Conservation (phyloP, 352 stramenopile species). For the Phytophthora hibernalis region DNA sequence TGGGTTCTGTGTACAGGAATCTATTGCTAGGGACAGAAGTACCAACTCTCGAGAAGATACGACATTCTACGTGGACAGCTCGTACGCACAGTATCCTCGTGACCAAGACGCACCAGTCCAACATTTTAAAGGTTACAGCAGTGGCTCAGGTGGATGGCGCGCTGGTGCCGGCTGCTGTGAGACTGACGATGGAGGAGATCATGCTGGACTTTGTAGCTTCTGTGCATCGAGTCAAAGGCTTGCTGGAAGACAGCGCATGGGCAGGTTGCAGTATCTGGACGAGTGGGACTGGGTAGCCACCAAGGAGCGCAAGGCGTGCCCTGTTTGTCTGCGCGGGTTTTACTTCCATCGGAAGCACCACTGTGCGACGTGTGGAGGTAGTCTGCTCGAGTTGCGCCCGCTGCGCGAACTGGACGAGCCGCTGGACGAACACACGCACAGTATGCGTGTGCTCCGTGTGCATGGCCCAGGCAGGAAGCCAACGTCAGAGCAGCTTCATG, state of each 20-base stretch:
- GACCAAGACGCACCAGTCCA: slow-evolving; percentile 75
- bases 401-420: slow-evolving; percentile 72
- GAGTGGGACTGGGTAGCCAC: slow-evolving; percentile 82
- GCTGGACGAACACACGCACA: slow-evolving; percentile 53
- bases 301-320: slow-evolving; percentile 78
- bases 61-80: slow-evolving; percentile 67
- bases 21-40: slow-evolving; percentile 67
- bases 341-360: slow-evolving; percentile 85
- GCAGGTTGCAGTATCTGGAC: slow-evolving; percentile 75
- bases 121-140: slow-evolving; percentile 73
- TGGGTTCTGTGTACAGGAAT: slow-evolving; percentile 87
- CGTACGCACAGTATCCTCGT: slow-evolving; percentile 75
- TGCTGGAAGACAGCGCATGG: slow-evolving; percentile 84
- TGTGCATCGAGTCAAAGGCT: slow-evolving; percentile 60
- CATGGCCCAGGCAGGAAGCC: slow-evolving; percentile 54
- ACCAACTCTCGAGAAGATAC: slow-evolving; percentile 66
- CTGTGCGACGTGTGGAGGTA: slow-evolving; percentile 78
- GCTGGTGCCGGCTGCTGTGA: slow-evolving; percentile 33
- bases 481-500: slow-evolving; percentile 27
- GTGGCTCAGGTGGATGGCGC: slow-evolving; percentile 78
- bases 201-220: slow-evolving; percentile 71
- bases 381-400: slow-evolving; percentile 76
- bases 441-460: slow-evolving; percentile 78
- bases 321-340: slow-evolving; percentile 79
- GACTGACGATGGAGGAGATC: slow-evolving; percentile 62